Evolutionary conservation across 345 rosid species (phyloP), one percentile per base, ranked within the genome.

Genomic region (Gossypium herbaceum): DNA sequence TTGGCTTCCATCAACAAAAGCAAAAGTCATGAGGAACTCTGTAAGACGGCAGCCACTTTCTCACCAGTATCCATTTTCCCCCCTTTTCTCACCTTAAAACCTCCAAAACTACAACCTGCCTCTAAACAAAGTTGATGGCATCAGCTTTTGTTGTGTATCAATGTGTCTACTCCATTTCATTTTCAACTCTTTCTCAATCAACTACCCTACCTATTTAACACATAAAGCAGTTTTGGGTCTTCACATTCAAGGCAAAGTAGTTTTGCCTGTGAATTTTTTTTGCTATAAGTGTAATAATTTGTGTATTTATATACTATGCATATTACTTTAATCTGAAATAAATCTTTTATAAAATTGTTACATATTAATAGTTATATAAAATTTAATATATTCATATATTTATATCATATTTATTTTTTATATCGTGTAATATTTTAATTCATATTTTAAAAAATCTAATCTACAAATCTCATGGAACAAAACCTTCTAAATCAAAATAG

Each of bases 1-100:
- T 58, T 72, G 75, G 75, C 66, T 57, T 72, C 75, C 63, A 57
- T 72, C 65, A 43, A 10, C 52, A 48, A 48, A 48, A 48, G 52
- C 16, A 48, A 48, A 48, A 48, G 52, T 9, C 52, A 48, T 48
- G 0, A 10, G 13, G 15, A 41, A 56, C 74, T 16, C n/a, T 20
- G 24, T 52, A 48, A 25, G 41, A 55, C 19, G 11, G 64, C 50
- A 55, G 29, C 74, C 75, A 72, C 51, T 64, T 41, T 64, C 68
- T n/a, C 16, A 51, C 51, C 59, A 15, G 16, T 13, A 51, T 50
- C 58, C 61, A 2, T 11, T 24, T 25, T 45, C 13, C 25, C 12
- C 58, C 61, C 7, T 44, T 24, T 15, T 45, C 13, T 51, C 12
- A 20, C 52, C 12, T n/a, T 47, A 19, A 41, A 9, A 7, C 61